Evolutionary conservation across 768 basidiomycete genomes (phyloP).

Genomic region (Tricholoma bakamatsutake): DNA sequence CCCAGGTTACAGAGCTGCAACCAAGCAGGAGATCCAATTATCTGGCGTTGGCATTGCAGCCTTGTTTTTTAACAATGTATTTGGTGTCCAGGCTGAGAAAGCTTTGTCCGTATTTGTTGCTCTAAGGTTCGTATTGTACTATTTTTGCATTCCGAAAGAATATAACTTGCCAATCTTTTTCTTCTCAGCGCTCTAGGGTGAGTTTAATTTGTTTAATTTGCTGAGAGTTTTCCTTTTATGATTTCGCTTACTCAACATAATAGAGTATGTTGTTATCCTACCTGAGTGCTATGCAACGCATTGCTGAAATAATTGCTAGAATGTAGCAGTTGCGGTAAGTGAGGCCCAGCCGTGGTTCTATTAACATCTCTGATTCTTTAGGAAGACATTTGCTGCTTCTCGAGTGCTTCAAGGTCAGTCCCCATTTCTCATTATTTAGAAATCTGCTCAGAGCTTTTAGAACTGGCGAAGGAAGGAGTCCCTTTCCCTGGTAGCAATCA

Average conservation of each 20-base stretch:
- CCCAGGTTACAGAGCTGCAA: conserved; percentile 51
- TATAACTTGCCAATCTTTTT: background rate
- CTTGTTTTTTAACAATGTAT: conserved; percentile 62
- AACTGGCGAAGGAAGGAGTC: background rate
- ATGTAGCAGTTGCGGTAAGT: background rate
- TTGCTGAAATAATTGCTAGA: background rate
- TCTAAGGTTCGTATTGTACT: background rate
- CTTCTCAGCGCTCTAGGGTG: background rate
- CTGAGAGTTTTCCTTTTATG: background rate
- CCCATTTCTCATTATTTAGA: background rate
- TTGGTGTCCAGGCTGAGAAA: conserved; percentile 46
- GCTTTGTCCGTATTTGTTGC: conserved; percentile 16
- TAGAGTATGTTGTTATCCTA: background rate
- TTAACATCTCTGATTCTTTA: background rate
- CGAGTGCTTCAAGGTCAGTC: background rate
- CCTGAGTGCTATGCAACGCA: background rate
- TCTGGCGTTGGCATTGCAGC: conserved; percentile 61
- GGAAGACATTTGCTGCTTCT: background rate
- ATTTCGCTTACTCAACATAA: background rate
- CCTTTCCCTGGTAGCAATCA: background rate
- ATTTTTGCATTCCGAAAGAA: background rate
- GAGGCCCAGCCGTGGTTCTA: background rate
- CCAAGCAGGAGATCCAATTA: conserved; percentile 54
- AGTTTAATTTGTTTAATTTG: too few relatives aligned
- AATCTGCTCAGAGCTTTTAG: background rate